Percentiles rank a stretch among this genome's conserved stretches.
Conservation (phyloP, 768 basidiomycete species). For the Thelephora aurantiotincta region DNA sequence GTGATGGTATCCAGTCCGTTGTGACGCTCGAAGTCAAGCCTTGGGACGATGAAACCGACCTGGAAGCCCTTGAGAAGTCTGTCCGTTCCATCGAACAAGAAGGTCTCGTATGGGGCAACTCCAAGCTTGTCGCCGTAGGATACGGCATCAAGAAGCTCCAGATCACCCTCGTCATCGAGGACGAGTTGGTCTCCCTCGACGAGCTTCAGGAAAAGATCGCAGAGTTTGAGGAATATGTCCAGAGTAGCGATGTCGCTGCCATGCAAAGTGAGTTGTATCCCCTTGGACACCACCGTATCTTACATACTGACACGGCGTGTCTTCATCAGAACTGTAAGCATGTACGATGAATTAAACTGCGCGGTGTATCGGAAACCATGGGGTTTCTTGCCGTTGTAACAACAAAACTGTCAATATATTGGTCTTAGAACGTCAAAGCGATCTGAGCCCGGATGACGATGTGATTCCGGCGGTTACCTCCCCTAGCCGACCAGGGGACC, state of each 20-base stretch:
- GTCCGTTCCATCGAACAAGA: slow-evolving; percentile 81
- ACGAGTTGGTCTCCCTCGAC: slow-evolving; percentile 85
- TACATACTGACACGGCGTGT: too few species aligned
- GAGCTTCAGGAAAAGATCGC: slow-evolving; percentile 85
- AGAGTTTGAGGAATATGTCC: slow-evolving; percentile 79
- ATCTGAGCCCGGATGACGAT: too few species aligned
- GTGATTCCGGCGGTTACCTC: too few species aligned
- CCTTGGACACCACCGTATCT: too few species aligned
- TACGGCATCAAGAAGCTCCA: slow-evolving; percentile 93
- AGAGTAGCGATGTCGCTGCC: slow-evolving; percentile 83
- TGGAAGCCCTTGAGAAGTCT: slow-evolving; percentile 67
- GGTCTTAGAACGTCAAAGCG: neutral
- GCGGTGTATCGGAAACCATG: too few species aligned
- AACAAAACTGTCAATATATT: too few species aligned
- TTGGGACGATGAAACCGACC: slow-evolving; percentile 99
- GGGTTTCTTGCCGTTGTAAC: too few species aligned
- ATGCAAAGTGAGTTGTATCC: slow-evolving; percentile 63
- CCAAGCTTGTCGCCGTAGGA: slow-evolving; percentile 85
- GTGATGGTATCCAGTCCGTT: slow-evolving; percentile 53
- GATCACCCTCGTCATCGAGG: slow-evolving; percentile 62
- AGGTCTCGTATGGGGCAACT: slow-evolving; percentile 92
- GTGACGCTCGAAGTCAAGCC: slow-evolving; percentile 98
- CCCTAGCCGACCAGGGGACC: too few species aligned
- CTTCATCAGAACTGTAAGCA: too few species aligned
- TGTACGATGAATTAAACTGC: too few species aligned